A percentile compares a stretch with the other conserved stretches of the same genome.
Conservation (phyloP, 176 grass and related monocot genomes). For the Hyparrhenia diplandra region DNA sequence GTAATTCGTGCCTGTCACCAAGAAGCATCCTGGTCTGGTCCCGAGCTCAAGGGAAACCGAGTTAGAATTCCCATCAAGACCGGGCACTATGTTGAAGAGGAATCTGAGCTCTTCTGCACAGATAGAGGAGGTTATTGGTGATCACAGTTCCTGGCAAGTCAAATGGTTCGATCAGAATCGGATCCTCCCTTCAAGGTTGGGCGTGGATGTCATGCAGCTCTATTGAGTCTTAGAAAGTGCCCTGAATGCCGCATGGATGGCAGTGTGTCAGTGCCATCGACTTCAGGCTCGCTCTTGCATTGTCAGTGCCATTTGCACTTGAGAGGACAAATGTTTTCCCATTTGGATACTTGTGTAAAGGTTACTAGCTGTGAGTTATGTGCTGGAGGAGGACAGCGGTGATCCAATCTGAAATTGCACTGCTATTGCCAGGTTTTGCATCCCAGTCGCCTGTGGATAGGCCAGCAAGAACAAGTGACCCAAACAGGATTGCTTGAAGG, state of each 20-base stretch:
- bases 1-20: slow-evolving; percentile 31
- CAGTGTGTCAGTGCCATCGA: slow-evolving; percentile 43
- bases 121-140: slow-evolving; percentile 59
- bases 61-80: slow-evolving; percentile 37
- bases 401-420: slow-evolving; percentile 65
- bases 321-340: slow-evolving; percentile 53
- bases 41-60: slow-evolving; percentile 43
- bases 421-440: slow-evolving; percentile 35
- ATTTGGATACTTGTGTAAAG: slow-evolving; percentile 53
- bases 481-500: slow-evolving; percentile 80
- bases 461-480: slow-evolving; percentile 75
- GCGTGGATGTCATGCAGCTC: not conserved
- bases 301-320: slow-evolving; percentile 56
- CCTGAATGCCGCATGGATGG: slow-evolving; percentile 76
- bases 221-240: slow-evolving; percentile 33
- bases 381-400: slow-evolving; percentile 39
- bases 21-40: slow-evolving; percentile 46
- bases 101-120: slow-evolving; percentile 21
- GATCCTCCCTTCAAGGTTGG: slow-evolving; percentile 1
- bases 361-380: slow-evolving; percentile 67
- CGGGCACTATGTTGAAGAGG: slow-evolving; percentile 58
- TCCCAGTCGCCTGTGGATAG: slow-evolving; percentile 66
- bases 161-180: slow-evolving; percentile 71
- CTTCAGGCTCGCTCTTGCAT: slow-evolving; percentile 62
- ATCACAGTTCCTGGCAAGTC: slow-evolving; percentile 82